Base-by-base conservation (phyloP, 2,329 filamentous ascomycete species). In the Aspergillus sp. region DNA sequence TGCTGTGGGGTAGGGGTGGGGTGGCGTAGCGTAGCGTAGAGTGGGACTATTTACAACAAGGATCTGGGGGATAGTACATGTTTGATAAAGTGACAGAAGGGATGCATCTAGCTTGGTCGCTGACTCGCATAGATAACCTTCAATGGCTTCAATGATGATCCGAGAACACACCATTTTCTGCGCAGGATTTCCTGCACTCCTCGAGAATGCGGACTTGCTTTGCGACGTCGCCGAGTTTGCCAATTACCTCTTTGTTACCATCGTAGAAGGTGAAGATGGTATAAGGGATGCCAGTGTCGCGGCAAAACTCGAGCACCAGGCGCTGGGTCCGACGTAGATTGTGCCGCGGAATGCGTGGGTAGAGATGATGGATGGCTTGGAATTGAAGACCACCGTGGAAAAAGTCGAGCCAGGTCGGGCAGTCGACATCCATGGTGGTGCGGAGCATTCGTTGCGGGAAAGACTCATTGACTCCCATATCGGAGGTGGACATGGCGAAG, bases 391-490 rank as follows among this genome's bases (percentile, higher is more conserved):
- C 92, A 21, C 92, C 92, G 68, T 96, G 92, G 75, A 96, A 85
- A 72, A 92, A 96, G 72, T 96, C 92, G 12, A 96, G 82, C 92
- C 92, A 96, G 12, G 84, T 82, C 0, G 92, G 91, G 71, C 92
- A 96, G 72, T 95, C 91, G 21, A 96, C 88, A 65, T 96, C 92
- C 92, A 97, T 96, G 12, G 92, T 96, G 1, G 92, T 97, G 67
- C 93, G 88, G 49, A 97, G 82, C 89, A 96, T 95, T 75, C 89
- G 91, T 76, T 96, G 92, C 0, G 92, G 87, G 74, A 97, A 97
- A 0, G 91, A 95, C 74, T 97, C 92, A 55, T 88, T 82, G 1
- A 90, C 87, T 0, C 93, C 93, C 12, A 97, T 82, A 69, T 97
- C 91, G 10, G 91, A 85, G 0, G 92, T 97, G 68, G 91, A 94